phyloP scores from a whole-genome alignment of 2,329 filamentous ascomycete species.

The Claviceps sorghi region DNA sequence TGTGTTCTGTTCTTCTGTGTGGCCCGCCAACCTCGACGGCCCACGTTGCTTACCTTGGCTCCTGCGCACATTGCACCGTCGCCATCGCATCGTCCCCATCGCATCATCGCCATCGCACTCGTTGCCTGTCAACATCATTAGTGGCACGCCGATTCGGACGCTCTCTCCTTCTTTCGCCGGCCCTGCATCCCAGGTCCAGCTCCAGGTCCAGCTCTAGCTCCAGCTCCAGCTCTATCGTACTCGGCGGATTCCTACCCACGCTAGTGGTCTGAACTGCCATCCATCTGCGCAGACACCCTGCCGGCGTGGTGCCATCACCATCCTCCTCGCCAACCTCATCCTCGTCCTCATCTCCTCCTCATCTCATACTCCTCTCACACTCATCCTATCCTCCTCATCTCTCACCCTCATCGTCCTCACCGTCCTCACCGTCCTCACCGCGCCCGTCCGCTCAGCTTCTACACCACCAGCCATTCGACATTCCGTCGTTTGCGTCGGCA shows the following conservation, averaged over 20 bases:
- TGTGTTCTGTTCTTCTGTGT: too few species aligned
- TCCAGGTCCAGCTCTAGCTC: background rate
- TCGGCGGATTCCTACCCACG: constrained; percentile 1
- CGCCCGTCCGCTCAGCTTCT: background rate
- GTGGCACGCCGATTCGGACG: background rate
- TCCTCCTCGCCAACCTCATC: background rate
- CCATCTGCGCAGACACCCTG: constrained; percentile 1
- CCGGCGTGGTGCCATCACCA: constrained; percentile 3
- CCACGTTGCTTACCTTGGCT: constrained; percentile 5
- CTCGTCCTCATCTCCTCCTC: background rate
- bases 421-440: background rate
- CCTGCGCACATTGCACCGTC: too few species aligned
- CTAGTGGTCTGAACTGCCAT: background rate
- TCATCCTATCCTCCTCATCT: background rate
- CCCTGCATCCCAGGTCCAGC: background rate
- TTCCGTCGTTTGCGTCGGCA: background rate
- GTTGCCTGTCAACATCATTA: background rate
- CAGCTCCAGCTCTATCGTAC: constrained; percentile 1
- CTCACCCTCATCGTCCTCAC: background rate
- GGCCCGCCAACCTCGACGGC: constrained; percentile 7
- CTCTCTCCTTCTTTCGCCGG: background rate
- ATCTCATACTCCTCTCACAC: too few species aligned
- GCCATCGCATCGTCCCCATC: background rate
- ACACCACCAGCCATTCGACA: constrained; percentile 4
- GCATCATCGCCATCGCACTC: constrained; percentile 2